Conservation (phyloP, 2,329 filamentous ascomycete genomes). For the Chrysoporthe puriensis region DNA sequence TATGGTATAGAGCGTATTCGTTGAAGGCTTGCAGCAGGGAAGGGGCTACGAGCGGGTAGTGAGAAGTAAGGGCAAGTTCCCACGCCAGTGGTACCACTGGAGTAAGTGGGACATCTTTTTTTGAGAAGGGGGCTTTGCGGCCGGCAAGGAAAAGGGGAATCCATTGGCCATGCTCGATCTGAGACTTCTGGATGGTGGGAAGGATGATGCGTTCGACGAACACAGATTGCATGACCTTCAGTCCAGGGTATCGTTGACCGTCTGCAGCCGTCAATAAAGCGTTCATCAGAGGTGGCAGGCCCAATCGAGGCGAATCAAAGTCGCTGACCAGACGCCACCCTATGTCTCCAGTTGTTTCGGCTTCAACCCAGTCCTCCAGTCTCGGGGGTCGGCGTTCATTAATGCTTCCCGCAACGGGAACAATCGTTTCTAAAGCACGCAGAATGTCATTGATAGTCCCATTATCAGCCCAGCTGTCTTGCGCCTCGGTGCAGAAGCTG, state of each 20-base stretch:
- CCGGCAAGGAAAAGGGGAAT: constrained; percentile 19
- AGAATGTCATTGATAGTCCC: constrained; percentile 9
- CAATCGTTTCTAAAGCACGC: constrained; percentile 9
- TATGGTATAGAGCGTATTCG: constrained; percentile 9
- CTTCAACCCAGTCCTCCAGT: constrained; percentile 14
- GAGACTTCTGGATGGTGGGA: constrained; percentile 12
- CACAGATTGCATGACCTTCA: constrained; percentile 4
- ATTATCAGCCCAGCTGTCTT: neutral
- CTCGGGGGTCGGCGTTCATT: constrained; percentile 17
- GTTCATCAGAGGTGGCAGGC: constrained; percentile 17
- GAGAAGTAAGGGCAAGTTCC: neutral
- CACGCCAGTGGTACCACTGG: constrained; percentile 6
- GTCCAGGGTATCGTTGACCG: neutral
- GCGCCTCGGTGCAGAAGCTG: constrained; percentile 1
- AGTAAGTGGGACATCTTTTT: neutral
- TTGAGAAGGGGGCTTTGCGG: constrained; percentile 6
- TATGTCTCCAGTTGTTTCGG: constrained; percentile 7
- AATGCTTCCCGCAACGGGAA: constrained; percentile 22
- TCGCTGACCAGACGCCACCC: constrained; percentile 12
- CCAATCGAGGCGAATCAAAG: neutral
- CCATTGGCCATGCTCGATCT: constrained; percentile 17
- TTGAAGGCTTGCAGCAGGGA: constrained; percentile 10
- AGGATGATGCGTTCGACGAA: constrained; percentile 16
- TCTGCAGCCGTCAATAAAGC: constrained; percentile 1
- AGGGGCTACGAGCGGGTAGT: constrained; percentile 2